Percentiles rank a stretch among this genome's conserved stretches.
phyloP scores from a whole-genome alignment of 352 stramenopile genomes.

The Peronospora farinosa region DNA sequence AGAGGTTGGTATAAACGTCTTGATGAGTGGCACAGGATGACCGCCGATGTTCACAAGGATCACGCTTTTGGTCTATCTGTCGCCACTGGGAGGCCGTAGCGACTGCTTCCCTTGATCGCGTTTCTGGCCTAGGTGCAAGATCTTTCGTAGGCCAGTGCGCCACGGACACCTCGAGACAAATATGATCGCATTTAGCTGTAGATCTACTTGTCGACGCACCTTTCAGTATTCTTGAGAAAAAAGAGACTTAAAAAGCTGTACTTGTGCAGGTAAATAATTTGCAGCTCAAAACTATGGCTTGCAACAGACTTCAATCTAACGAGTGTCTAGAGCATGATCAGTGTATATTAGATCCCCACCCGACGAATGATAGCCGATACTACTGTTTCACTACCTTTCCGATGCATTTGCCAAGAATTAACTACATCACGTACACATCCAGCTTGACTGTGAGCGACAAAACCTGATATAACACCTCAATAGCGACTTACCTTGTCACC shows the following conservation, averaged over 20 bases:
- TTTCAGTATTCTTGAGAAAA: neutral
- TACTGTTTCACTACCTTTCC: conserved; percentile 18
- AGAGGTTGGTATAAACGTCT: too few relatives aligned
- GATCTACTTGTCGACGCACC: neutral
- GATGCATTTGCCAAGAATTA: conserved; percentile 44
- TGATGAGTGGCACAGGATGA: too few relatives aligned
- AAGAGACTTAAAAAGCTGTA: neutral
- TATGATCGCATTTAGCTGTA: neutral
- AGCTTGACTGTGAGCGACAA: neutral
- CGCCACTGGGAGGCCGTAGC: too few relatives aligned
- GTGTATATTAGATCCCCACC: too few relatives aligned
- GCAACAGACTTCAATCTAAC: neutral
- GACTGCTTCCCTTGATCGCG: too few relatives aligned
- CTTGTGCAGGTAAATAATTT: conserved; percentile 2
- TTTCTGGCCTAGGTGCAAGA: conserved; percentile 7
- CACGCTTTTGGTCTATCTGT: too few relatives aligned
- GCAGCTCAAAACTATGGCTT: neutral
- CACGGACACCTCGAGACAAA: neutral
- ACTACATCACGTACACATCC: conserved; percentile 9
- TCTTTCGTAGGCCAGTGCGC: neutral
- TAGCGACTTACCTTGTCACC: conserved; percentile 57
- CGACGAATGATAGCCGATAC: too few relatives aligned
- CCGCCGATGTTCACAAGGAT: too few relatives aligned
- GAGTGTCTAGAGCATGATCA: neutral
- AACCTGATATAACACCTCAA: neutral